Evolutionary conservation across 1,139 yeast genomes (phyloP), one percentile per base, ranked within the genome.

Genomic region (Saccharomycopsis hybrid): DNA sequence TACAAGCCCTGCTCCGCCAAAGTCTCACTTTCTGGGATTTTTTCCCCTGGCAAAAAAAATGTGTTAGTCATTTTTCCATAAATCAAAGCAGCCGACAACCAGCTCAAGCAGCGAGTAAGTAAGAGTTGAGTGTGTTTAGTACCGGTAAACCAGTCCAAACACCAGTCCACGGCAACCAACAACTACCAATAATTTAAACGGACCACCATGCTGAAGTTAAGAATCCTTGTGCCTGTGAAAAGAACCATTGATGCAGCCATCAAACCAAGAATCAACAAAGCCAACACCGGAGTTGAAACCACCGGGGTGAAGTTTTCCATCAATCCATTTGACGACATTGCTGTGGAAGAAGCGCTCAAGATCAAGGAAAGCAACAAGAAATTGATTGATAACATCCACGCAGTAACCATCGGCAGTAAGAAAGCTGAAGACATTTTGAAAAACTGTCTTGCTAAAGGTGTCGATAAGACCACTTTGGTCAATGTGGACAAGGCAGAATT

Each of bases 251-350:
- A 92, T 68, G 85, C 85, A 56, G 96, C 96, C 30, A 78, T 90
- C 60, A 86, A 85, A 67, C 98, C 98, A 46, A 78, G 97, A 61
- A 85, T 92, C 67, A 90, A 89, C 72, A 82, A 87, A 67, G 73
- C 95, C 13, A 80, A 80, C 53, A 84, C 89, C 9, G 96, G 94
- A 3, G 82, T 92, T 49, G 96, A 89, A 61, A 82, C 92, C 52
- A 80, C 85, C 58, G 97, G 97, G 51, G 89, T 88, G 59, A 90
- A 90, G 70, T 89, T 85, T 74, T 80, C 90, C 63, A 88, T 92
- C 67, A 92, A 92, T 66, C 98, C 98, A 51, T 92, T 92, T 68
- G 94, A 96, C 69, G 98, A 92, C 68, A 92, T 92, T 64, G 98
- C 98, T 33, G 73, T 81, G 51, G 98, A 92, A 68, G 98, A 92